Evolutionary conservation across 768 basidiomycete genomes (phyloP).

Genomic region (Termitomyces sp.): DNA sequence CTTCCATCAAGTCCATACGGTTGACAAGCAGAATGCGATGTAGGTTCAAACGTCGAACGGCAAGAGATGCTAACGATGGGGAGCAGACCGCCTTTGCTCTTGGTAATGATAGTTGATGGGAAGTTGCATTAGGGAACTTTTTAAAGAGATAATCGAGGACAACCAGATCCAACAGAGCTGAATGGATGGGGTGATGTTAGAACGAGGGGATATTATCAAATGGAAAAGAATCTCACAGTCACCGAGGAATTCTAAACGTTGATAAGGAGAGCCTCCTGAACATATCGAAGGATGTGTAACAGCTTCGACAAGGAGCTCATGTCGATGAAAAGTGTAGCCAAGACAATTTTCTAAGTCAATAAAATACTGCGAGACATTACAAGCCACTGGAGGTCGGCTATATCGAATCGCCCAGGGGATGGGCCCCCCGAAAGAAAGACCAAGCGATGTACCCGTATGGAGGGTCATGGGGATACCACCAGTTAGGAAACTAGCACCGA

Average conservation of each 20-base stretch:
- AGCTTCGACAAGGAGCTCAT: slow-evolving; percentile 69
- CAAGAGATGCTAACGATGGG: slow-evolving; percentile 65
- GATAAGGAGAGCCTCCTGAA: slow-evolving; percentile 60
- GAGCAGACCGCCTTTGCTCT: slow-evolving; percentile 72
- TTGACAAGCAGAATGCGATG: slow-evolving; percentile 73
- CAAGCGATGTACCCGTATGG: slow-evolving; percentile 57
- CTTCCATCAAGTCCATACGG: slow-evolving; percentile 61
- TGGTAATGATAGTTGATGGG: slow-evolving; percentile 73
- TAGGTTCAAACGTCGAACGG: slow-evolving; percentile 59
- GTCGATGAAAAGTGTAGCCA: slow-evolving; percentile 66
- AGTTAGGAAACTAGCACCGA: slow-evolving; percentile 72
- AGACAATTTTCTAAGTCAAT: slow-evolving; percentile 54
- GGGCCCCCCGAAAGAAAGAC: slow-evolving; percentile 70
- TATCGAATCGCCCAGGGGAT: slow-evolving; percentile 68
- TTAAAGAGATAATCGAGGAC: slow-evolving; percentile 69
- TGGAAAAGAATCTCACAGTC: slow-evolving; percentile 56
- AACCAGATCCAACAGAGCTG: slow-evolving; percentile 71
- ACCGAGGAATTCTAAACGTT: slow-evolving; percentile 86
- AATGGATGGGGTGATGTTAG: slow-evolving; percentile 7
- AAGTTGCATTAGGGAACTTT: slow-evolving; percentile 68
- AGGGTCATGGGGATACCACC: slow-evolving; percentile 75
- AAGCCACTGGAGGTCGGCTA: slow-evolving; percentile 25
- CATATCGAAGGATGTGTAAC: slow-evolving; percentile 82
- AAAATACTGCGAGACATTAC: slow-evolving; percentile 46
- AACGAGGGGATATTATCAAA: neutral